Evolutionary conservation across 768 basidiomycete species (phyloP), one percentile per base, ranked within the genome.

Genomic region (Panellus pusillus): DNA sequence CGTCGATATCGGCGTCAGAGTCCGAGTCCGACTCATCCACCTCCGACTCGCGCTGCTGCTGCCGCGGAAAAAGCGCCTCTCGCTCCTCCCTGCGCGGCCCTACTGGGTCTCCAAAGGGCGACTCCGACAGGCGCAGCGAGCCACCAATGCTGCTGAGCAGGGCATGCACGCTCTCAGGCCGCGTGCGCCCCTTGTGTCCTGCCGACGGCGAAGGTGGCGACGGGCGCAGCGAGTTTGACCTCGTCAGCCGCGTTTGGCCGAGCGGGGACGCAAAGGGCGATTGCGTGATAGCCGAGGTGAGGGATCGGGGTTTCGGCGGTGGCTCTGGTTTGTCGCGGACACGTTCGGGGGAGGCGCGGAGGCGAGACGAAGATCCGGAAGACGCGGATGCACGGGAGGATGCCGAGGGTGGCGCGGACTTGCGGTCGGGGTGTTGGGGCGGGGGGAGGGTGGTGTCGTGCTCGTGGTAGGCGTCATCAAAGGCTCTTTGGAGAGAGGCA

Each of bases 341-440:
- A 38, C 54, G 50, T 40, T 53, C 54, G 37, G 54, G 55, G 29
- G 55, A 60, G 6, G 50, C 15, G 4, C 9, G 52, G 18, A 27
- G 18, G 45, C 35, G 50, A 15, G 57, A 51, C n/a, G 45, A 42
- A 19, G 52, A 46, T 18, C 31, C 41, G 6, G 57, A 58, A n/a
- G 58, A 55, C 1, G 38, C 42, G 12, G 58, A 60, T 2, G 47
- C 41, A 24, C 54, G 47, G 3, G 58, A 56, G 1, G 54, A 53
- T 11, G 37, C 38, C 9, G 58, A 60, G 7, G 58, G 47, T 3
- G 59, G 52, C 3, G 59, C 59, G 27, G 59, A 60, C 49, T 79
- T 79, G 17, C 80, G 77, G 57, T 79, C 78, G 0, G 84, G 84
- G 61, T 87, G 84, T 6, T 65, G 79, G 1, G 84, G 84, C 0